Evolutionary conservation across 2,329 filamentous ascomycete species (phyloP).

Genomic region (Ramichloridium luteum): DNA sequence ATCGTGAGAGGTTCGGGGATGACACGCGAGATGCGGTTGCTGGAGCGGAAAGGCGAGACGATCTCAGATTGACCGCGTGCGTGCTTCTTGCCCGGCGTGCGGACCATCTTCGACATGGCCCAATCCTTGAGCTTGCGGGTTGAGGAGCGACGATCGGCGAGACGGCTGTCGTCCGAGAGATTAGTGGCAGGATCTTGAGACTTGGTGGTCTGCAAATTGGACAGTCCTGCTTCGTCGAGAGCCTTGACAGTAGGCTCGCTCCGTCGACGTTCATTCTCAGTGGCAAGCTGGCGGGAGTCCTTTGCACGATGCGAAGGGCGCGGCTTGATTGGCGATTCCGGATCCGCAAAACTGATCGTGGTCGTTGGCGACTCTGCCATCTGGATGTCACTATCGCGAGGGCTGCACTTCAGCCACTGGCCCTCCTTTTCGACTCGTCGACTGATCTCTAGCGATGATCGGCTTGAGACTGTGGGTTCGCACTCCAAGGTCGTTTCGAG

Average conservation of each 20-base stretch:
- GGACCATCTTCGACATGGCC: constrained; percentile 41
- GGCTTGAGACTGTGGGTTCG: constrained; percentile 48
- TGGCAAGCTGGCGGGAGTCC: constrained; percentile 51
- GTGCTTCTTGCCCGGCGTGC: constrained; percentile 2
- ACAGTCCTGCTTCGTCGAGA: constrained; percentile 12
- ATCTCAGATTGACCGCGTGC: constrained; percentile 1
- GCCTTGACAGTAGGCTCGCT: constrained; percentile 23
- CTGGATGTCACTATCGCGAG: constrained; percentile 7
- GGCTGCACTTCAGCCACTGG: constrained; percentile 20
- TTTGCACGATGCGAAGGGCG: constrained; percentile 39
- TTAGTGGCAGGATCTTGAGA: constrained; percentile 16
- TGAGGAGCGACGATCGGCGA: constrained; percentile 17
- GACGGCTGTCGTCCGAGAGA: constrained; percentile 3
- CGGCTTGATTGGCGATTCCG: constrained; percentile 6
- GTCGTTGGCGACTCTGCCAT: constrained; percentile 12
- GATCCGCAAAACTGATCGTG: constrained; percentile 9
- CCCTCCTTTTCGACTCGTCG: constrained; percentile 22
- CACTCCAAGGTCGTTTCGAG: constrained; percentile 31
- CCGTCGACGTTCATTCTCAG: constrained; percentile 43
- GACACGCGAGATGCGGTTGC: constrained; percentile 3
- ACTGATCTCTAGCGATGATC: constrained; percentile 15
- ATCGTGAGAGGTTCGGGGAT: constrained; percentile 1
- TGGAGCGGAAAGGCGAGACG: constrained; percentile 4
- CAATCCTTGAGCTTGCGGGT: constrained; percentile 60
- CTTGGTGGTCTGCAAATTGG: constrained; percentile 21